Evolutionary conservation across 805 yeast species (phyloP), one percentile per base, ranked within the genome.

Genomic region (Yarrowia phangngaensis): DNA sequence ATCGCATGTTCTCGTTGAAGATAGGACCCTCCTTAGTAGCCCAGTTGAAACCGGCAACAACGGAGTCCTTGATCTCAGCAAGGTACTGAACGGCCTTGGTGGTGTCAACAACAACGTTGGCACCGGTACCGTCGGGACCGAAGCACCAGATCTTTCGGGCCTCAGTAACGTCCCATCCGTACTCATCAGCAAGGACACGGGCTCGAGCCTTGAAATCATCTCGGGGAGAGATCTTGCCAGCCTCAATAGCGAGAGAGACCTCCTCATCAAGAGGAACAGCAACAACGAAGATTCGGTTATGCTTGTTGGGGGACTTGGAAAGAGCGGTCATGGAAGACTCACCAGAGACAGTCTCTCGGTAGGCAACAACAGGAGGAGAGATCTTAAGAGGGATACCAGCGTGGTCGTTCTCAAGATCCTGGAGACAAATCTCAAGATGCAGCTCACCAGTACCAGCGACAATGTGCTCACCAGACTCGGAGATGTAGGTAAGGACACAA

Each of bases 121-220:
- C 89, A 76, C 98, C 98, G 72, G 78, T 82, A 75, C 97, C 97
- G 70, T 90, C 98, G 71, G 98, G 97, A 79, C 98, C 98, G 88
- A 90, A 90, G 84, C 96, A 87, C 98, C 98, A 90, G 70, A 90
- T 92, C 92, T 92, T 90, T 84, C 98, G 89, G 76, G 97, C 98
- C 70, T 90, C 98, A 64, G 96, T 81, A 71, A 92, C 97, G 71
- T 90, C 97, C 98, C 98, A 90, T 64, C 90, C 96, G 83, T 74
- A 92, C 72, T 92, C 95, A 72, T 90, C 97, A 70, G 97, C 97
- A 80, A 90, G 79, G 70, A 86, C 67, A 83, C 97, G 89, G 65
- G 97, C 98, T 81, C 98, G 89, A 65, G 86, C 84, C 82, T 90
- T 90, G 86, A 90, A 79, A 79, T 90, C 98, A 68, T 90, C 97